Evolutionary conservation across 176 grass and related monocot genomes (phyloP), one percentile per base, ranked within the genome.

Genomic region (Phoenix dactylifera): DNA sequence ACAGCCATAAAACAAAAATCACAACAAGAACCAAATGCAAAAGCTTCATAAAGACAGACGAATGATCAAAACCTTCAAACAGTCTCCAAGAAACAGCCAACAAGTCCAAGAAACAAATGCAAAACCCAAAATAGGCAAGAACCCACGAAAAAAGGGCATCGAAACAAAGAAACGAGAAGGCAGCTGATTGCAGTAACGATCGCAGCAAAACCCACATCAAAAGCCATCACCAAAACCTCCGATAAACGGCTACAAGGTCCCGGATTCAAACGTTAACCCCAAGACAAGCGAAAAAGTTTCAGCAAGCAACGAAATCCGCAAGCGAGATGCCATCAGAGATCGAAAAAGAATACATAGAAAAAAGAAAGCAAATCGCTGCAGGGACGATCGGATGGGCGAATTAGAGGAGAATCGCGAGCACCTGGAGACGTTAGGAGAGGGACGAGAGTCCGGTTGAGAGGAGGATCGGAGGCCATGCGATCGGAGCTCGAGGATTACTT

Each of bases 391-490:
- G 16, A 10, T 29, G 51, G 15, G 19, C 1, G 32, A 32, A 12
- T 23, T 7, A 55, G 5, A 54, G 20, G 51, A 24, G 15, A 20
- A 72, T 54, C 68, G 9, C 16, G 24, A 26, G 49, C 22, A 79
- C 69, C 76, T 72, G 76, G 24, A 64, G 62, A 18, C 25, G 25
- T 19, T 17, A 35, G 39, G 12, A 66, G 53, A 54, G 76, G 69
- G 58, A 73, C 58, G 10, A 14, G 10, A 44, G 35, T 3, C 7
- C 12, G 35, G 35, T 9, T 1, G 9, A 44, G 74, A 28, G 56
- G 62, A 24, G 76, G 62, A 66, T 67, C 62, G 61, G 62, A 72
- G 24, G 62, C 32, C 61, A 65, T 65, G 76, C 32, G 6, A 58
- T 16, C 54, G 54, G 12, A 19, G 16, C 16, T 18, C 52, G 35